Evolutionary conservation across 768 basidiomycete genomes (phyloP), one percentile per base, ranked within the genome.

Genomic region (Amyloporia xantha): DNA sequence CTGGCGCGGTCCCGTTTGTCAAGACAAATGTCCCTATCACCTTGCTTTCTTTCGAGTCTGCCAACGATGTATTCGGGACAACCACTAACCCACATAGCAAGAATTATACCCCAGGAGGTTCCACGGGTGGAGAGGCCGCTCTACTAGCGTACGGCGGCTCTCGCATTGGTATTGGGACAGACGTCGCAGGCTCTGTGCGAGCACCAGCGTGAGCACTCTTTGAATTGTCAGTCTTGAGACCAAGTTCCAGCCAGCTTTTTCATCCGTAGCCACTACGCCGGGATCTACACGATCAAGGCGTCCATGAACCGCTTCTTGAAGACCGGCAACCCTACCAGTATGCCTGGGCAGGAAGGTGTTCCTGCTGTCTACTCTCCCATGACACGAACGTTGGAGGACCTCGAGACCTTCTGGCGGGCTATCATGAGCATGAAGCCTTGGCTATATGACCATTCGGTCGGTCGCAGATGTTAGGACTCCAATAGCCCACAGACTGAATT

Each of bases 121-220:
- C 75, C 1, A 75, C 72, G 0, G 77, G 77, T 12, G 77, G 77
- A 1, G 77, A 76, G 38, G 71, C 66, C 1, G 75, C 78, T 3
- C 63, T 79, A 9, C 58, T 78, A 3, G 77, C 77, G 0, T 59
- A 66, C 27, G 70, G 70, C 9, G 77, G 77, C 2, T 64, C 66
- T 2, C 62, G 72, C 12, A 59, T 79, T 45, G 77, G 75, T 24
- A 66, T 78, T n/a, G 66, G 72, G 1, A 72, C 77, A 3, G 77
- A 78, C 49, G 63, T 78, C 21, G 77, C 76, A 0, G 78, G 78
- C 2, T 74, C 72, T 4, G 66, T 74, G 7, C 68, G 78, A 35
- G 67, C 71, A 41, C 78, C 78, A 3, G 71, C 78, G 24, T 75
- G 75, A 56, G 33, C n/a, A 9, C n/a, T 35, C 20, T 36, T 43